phyloP scores from a whole-genome alignment of 257 asterid species.

The Vinca minor region DNA sequence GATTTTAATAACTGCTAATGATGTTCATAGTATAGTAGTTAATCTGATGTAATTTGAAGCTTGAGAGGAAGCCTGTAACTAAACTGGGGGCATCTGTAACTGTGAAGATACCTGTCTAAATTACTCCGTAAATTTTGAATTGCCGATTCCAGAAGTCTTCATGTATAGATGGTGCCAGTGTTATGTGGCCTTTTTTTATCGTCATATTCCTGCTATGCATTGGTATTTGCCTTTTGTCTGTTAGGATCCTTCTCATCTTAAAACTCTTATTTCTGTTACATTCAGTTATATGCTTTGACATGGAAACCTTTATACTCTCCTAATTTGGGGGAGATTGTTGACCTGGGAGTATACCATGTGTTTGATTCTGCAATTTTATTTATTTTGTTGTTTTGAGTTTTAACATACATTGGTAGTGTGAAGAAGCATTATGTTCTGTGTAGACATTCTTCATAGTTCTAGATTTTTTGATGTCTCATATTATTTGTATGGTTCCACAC shows the following conservation, averaged over 20 bases:
- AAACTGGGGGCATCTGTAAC: neutral
- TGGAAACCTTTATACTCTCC: neutral
- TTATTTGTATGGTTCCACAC: too few species aligned
- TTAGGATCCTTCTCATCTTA: neutral
- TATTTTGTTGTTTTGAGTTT: neutral
- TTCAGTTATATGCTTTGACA: neutral
- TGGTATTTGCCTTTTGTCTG: too few species aligned
- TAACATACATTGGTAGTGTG: neutral
- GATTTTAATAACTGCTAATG: too few species aligned
- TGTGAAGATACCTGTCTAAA: neutral
- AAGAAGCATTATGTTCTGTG: neutral
- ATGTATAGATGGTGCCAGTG: neutral
- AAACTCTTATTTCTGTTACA: neutral
- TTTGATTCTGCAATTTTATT: neutral
- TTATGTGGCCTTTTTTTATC: neutral
- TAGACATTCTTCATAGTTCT: neutral
- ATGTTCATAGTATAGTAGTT: neutral
- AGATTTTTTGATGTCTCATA: conserved; percentile 6
- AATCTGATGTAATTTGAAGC: neutral
- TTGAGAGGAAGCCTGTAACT: neutral
- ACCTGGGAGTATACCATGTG: neutral
- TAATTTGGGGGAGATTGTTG: neutral
- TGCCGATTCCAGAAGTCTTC: neutral
- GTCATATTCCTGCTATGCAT: neutral
- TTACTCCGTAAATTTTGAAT: neutral